A percentile compares a stretch with the other conserved stretches of the same genome.
Evolutionary conservation across 2,329 filamentous ascomycete species (phyloP).

Genomic region (Aquanectria penicillioides): DNA sequence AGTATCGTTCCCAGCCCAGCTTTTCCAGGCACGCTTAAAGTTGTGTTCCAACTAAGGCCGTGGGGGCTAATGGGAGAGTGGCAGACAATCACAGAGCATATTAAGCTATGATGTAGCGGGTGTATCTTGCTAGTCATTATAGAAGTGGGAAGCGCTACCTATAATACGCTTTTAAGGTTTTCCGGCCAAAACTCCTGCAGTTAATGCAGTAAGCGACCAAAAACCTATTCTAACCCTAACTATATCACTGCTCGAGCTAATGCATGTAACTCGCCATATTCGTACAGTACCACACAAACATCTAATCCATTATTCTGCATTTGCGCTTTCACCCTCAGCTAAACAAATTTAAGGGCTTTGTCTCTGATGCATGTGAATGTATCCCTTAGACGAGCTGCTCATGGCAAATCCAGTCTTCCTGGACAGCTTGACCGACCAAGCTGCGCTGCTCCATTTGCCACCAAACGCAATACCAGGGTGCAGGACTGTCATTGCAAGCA

Average conservation of each 20-base stretch:
- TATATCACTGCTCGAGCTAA: background rate
- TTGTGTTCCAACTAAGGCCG: background rate
- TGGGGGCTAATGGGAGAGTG: conserved; percentile 12
- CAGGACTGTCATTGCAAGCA: conserved; percentile 51
- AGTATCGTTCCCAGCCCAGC: background rate
- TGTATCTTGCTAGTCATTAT: background rate
- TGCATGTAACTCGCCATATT: background rate
- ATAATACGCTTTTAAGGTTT: background rate
- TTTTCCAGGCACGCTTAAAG: background rate
- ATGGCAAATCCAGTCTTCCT: conserved; percentile 1
- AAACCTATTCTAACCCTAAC: background rate
- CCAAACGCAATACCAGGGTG: conserved; percentile 25
- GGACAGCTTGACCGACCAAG: conserved; percentile 7
- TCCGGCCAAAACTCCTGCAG: background rate
- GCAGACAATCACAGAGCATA: background rate
- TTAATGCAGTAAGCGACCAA: background rate
- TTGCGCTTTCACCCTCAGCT: background rate
- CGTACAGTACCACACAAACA: background rate
- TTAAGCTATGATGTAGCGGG: background rate
- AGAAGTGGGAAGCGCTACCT: background rate
- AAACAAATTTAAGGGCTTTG: background rate
- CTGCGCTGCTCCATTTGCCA: background rate
- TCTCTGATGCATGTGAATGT: background rate
- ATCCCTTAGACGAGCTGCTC: background rate
- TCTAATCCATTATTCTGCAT: background rate